phyloP scores from a whole-genome alignment of 345 rosid species.

The Erodium maritimum region DNA sequence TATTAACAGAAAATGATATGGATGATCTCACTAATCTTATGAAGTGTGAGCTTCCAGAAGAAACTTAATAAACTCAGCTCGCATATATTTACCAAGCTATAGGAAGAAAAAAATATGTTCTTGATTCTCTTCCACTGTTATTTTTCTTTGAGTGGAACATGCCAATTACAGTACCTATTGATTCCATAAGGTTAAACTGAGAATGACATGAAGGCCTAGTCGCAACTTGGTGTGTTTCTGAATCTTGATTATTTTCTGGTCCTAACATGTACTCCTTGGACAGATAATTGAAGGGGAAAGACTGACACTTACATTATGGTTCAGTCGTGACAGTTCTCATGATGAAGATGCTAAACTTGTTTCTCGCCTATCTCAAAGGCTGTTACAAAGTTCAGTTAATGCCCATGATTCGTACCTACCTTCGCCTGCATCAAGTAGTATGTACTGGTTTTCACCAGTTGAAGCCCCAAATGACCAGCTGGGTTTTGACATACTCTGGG shows the following conservation, averaged over 20 bases:
- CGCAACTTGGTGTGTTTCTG: background rate
- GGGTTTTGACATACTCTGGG: constrained; percentile 61
- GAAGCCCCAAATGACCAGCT: constrained; percentile 23
- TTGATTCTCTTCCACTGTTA: background rate
- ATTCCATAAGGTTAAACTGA: background rate
- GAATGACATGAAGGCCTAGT: background rate
- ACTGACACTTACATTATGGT: constrained; percentile 80
- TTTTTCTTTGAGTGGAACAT: background rate
- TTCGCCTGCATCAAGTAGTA: constrained; percentile 53
- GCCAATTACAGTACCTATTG: background rate
- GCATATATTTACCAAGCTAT: background rate
- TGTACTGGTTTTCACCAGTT: constrained; percentile 65
- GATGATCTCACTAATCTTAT: no score
- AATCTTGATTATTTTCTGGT: background rate
- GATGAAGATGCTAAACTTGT: constrained; percentile 78
- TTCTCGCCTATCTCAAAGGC: constrained; percentile 38
- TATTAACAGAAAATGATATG: background rate
- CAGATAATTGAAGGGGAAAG: constrained; percentile 81
- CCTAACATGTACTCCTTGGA: constrained; percentile 8
- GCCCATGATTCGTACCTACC: constrained; percentile 24
- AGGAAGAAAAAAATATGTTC: background rate
- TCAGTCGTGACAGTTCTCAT: constrained; percentile 68
- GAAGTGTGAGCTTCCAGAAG: background rate
- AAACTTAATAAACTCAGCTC: background rate
- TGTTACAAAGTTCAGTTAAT: constrained; percentile 5